Evolutionary conservation across 208 protist genomes (phyloP), one percentile per base, ranked within the genome.

Genomic region (Trypanosomatidae sp.): DNA sequence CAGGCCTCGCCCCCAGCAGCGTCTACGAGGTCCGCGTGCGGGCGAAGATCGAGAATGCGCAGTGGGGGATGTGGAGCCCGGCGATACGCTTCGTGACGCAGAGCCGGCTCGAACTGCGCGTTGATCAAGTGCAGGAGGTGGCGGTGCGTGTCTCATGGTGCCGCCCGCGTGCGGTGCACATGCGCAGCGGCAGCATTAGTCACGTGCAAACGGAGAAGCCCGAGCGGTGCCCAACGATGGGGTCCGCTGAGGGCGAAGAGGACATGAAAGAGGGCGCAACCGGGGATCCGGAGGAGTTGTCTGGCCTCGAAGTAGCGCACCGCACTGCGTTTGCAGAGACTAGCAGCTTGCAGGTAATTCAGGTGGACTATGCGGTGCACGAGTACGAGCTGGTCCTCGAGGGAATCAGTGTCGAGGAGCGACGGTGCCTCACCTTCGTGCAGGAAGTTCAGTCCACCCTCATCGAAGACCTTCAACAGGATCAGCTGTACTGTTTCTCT

Each of bases 31-130:
- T 98, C 49, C 82, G 89, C 17, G 84, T 95, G 56, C 86, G 92
- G 3, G 89, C 89, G 3, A 86, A 92, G 69, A 84, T 80, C 30
- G 86, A 91, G 70, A 79, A 81, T 49, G 89, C 84, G 36, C 77
- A 86, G 53, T 98, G 92, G 91, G 92, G 92, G 22, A 84, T 86
- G 68, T 98, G 94, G 92, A 96, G 92, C 77, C 25, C 73, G 15
- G 56, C 82, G 13, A 93, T 86, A 19, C 90, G 91, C 74, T 94
- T 97, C 71, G 79, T 96, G 13, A 97, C 92, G 17, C 86, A 93
- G 74, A 88, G 88, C 67, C 84, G 88, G 12, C 80, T 98, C 43
- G 62, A 87, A 75, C 73, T 98, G 39, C 82, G 70, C 3, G 88
- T 97, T 6, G 80, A 88, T 25, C 73, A 78, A 50, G 89, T 98